These are phyloP conservation scores for Fusarium albosuccineum DNA, from an alignment of 2,329 filamentous ascomycete genomes.

Conservation along the genomic window DNA sequence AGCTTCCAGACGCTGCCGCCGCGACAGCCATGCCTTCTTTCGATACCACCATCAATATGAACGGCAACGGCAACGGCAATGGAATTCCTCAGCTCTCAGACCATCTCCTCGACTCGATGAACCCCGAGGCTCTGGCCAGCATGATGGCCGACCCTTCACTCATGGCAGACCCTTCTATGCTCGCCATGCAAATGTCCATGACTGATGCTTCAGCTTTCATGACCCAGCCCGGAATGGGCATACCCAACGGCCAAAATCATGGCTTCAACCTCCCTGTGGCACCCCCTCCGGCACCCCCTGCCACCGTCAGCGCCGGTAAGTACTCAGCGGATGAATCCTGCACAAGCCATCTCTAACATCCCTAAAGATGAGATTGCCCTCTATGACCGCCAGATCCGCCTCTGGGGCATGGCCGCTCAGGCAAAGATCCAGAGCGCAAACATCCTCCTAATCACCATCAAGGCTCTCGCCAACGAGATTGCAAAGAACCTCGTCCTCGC, in stretches of 20 bases:
- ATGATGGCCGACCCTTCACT: slow-evolving; percentile 45
- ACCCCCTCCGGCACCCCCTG: slow-evolving; percentile 25
- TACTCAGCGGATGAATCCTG: slow-evolving; percentile 1
- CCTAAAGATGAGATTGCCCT: slow-evolving; percentile 89
- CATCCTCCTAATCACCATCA: slow-evolving; percentile 89
- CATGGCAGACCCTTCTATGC: slow-evolving; percentile 44
- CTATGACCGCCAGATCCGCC: slow-evolving; percentile 95
- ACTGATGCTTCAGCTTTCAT: slow-evolving; percentile 44
- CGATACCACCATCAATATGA: slow-evolving; percentile 22
- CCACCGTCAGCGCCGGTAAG: slow-evolving; percentile 53
- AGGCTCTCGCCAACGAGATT: slow-evolving; percentile 91
- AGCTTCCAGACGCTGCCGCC: slow-evolving; percentile 29
- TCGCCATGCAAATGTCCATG: slow-evolving; percentile 44
- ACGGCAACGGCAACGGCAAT: slow-evolving; percentile 27
- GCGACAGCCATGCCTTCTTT: slow-evolving; percentile 16
- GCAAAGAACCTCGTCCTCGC: slow-evolving; percentile 98
- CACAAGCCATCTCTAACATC: slow-evolving; percentile 22
- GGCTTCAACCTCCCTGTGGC: slow-evolving; percentile 39
- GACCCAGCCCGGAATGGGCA: slow-evolving; percentile 49
- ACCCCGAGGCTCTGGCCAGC: slow-evolving; percentile 42
- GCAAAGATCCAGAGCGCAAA: slow-evolving; percentile 91
- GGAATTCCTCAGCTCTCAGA: slow-evolving; percentile 37
- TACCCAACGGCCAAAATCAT: slow-evolving; percentile 48
- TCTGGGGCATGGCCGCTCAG: slow-evolving; percentile 97
- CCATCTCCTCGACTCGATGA: slow-evolving; percentile 38